Evolutionary conservation across 2,329 filamentous ascomycete genomes (phyloP).

Genomic region (Cordyceps cateniannulata): DNA sequence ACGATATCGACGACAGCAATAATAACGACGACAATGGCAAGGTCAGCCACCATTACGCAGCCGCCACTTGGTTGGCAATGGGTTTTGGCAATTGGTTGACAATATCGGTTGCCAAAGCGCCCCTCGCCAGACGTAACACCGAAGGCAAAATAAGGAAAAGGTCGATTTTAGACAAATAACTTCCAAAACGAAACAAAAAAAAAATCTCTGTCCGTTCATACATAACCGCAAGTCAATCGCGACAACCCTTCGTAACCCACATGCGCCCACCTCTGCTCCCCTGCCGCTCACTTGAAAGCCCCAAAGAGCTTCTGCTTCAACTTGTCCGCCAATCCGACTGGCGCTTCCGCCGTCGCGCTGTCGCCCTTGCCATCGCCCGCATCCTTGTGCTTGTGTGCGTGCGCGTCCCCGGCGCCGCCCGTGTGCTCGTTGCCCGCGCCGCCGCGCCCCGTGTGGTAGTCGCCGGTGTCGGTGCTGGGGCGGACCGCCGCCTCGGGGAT

Average conservation of each 20-base stretch:
- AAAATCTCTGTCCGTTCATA: no score
- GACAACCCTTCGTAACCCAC: background rate
- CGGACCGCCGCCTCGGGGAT: slow-evolving; percentile 48
- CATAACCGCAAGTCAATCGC: background rate
- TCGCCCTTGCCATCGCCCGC: background rate
- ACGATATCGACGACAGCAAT: no score
- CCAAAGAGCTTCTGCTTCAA: slow-evolving; percentile 50
- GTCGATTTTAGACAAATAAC: no score
- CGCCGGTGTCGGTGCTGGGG: slow-evolving; percentile 38
- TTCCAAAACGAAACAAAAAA: no score
- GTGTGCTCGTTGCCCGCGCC: slow-evolving; percentile 52
- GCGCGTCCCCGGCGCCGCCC: slow-evolving; percentile 16
- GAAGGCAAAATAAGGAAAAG: no score
- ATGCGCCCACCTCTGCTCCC: background rate
- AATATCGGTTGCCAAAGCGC: no score
- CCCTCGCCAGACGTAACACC: no score
- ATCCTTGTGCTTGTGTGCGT: slow-evolving; percentile 19
- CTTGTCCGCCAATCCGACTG: slow-evolving; percentile 47
- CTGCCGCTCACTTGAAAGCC: slow-evolving; percentile 34
- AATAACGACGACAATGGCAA: no score
- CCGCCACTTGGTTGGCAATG: no score
- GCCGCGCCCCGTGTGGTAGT: slow-evolving; percentile 54
- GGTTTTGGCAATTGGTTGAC: no score
- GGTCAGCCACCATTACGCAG: no score
- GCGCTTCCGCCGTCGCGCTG: slow-evolving; percentile 15